Percentiles rank a stretch among this genome's conserved stretches.
phyloP scores from a whole-genome alignment of 1,284 basidiomycete genomes.

The Volvariella surrecta region DNA sequence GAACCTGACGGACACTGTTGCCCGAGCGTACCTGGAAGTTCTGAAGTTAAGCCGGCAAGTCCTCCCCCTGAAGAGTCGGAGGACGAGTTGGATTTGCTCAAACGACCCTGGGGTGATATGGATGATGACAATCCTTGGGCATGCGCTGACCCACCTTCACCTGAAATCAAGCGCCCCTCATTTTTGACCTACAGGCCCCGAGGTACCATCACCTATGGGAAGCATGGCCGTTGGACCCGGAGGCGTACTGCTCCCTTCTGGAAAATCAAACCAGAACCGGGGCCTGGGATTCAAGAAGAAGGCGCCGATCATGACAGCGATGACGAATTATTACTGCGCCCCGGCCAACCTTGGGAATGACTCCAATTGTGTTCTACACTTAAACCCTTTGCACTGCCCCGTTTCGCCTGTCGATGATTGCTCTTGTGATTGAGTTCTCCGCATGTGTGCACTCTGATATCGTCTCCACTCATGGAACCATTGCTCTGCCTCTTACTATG shows the following conservation, averaged over 20 bases:
- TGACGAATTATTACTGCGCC: slow-evolving; percentile 6
- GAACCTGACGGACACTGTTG: slow-evolving; percentile 1
- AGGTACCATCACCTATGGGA: neutral
- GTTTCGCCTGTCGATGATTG: neutral
- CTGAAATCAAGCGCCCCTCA: neutral
- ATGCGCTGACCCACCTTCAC: slow-evolving; percentile 6
- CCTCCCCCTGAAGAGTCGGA: neutral
- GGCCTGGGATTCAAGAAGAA: neutral
- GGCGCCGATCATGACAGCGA: slow-evolving; percentile 2
- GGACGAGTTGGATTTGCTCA: slow-evolving; percentile 6
- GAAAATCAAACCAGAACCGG: neutral
- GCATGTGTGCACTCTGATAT: no score
- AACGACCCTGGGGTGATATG: slow-evolving; percentile 3
- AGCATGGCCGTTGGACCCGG: neutral
- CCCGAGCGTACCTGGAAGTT: slow-evolving; percentile 3
- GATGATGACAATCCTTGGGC: slow-evolving; percentile 6
- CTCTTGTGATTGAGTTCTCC: no score
- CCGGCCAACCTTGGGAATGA: slow-evolving; percentile 1
- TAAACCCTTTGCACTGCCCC: neutral
- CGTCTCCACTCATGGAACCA: no score
- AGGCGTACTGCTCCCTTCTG: neutral
- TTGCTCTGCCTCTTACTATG: no score
- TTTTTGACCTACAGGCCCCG: neutral
- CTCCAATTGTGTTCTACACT: neutral
- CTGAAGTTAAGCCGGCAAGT: neutral